Base-by-base conservation (phyloP, 2,329 filamentous ascomycete genomes). In the Ophiostoma himal-ulmi region DNA sequence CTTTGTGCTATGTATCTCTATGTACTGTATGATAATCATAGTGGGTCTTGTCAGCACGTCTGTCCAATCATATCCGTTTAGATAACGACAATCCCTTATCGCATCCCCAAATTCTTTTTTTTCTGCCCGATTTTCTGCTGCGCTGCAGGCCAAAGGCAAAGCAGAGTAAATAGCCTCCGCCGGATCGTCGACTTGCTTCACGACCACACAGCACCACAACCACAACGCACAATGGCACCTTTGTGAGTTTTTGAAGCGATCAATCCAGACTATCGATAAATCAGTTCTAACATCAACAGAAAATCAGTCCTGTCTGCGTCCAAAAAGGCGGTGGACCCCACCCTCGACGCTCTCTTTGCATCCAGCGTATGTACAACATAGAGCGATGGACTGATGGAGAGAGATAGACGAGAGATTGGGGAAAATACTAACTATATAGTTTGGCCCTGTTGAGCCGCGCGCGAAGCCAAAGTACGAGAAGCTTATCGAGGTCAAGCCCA, bases 331-430 rank as follows among this genome's bases (percentile, higher is more conserved):
- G 82, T 93, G 72, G 90, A 93, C 82, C 89, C 90, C 78, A 81
- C 84, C 70, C 82, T 93, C 74, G 84, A 89, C 76, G 88, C 89
- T 72, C 83, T 93, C 54, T 93, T 93, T 80, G 85, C 89, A 71
- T 82, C 84, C 71, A 93, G 91, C 82, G 90, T 92, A 85, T 26
- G 68, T 66, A 68, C 69, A 39, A 41, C 36, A 67, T 36, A 39
- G 68, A 3, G 5, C 4, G 13, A 37, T 20, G 6, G 17, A 20
- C 14, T 48, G 14, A 48, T 7, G 17, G 17, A 48, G 11, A 4
- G 20, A 14, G 14, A n/a, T 39, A 8, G 37, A 36, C 7, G 48
- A 22, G 17, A 48, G 67, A 10, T 30, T 30, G 30, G 20, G 2
- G 5, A 36, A 37, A 10, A 34, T 0, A 26, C 4, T 48, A 6